Conservation (phyloP, 495 filamentous ascomycete species). For the Bacidia gigantensis region DNA sequence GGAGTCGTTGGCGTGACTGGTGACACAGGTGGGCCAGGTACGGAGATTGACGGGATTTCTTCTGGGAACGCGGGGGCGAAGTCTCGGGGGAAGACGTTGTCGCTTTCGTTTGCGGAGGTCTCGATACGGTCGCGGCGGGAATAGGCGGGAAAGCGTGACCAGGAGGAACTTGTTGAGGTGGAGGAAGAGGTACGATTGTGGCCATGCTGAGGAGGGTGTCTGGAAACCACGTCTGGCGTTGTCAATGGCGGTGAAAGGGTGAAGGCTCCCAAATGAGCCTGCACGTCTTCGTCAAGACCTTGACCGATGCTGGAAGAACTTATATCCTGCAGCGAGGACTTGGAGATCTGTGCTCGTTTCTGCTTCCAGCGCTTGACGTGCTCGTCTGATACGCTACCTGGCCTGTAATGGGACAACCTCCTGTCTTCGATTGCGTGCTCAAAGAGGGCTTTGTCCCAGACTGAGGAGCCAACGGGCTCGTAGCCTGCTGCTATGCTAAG, state of each 20-base stretch:
- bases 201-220: background rate
- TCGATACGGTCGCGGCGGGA: conserved; percentile 9
- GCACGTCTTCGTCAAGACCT: background rate
- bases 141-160: conserved; percentile 15
- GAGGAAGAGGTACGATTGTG: conserved; percentile 1
- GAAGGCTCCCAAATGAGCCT: conserved; percentile 9
- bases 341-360: background rate
- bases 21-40: background rate
- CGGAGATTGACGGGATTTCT: background rate
- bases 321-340: background rate
- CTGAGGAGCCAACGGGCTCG: conserved; percentile 1
- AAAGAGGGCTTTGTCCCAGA: conserved; percentile 12
- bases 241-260: conserved; percentile 1
- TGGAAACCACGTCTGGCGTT: background rate
- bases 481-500: background rate
- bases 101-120: conserved; percentile 8
- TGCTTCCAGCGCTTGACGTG: background rate
- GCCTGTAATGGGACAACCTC: conserved; percentile 6
- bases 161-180: conserved; percentile 5
- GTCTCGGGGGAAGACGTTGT: conserved; percentile 13
- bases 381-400: conserved; percentile 6
- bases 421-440: conserved; percentile 11
- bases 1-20: background rate
- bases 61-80: conserved; percentile 1
- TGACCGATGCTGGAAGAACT: background rate